Base-by-base conservation (phyloP, 352 stramenopile genomes). In the Globisporangium heterothallicum region DNA sequence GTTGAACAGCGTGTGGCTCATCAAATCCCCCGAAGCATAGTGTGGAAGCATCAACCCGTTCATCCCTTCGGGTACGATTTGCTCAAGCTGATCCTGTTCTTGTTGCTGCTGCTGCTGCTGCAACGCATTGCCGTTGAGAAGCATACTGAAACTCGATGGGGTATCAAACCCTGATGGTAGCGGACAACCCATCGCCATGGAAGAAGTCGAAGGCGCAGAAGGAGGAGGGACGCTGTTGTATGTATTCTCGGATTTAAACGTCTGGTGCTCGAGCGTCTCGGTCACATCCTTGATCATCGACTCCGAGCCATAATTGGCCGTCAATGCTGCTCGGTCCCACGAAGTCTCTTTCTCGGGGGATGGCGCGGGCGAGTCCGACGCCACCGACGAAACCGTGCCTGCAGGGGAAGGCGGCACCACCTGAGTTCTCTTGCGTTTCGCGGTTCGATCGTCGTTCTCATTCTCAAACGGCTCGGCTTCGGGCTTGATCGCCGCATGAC, bases 1-100 rank as follows among this genome's bases (percentile, higher is more conserved):
- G 19, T 72, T 69, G 42, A 91, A 91, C 4, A 91, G 56, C 42
- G 64, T 77, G 60, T 91, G 75, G 43, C 61, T 75, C 59, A 85
- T 67, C 19, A 91, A 54, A 22, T 78, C 75, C 18, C 47, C 49
- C n/a, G 58, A 45, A 6, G 74, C 65, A 13, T 66, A 46, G 35
- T 72, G 64, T 2, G 61, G 40, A 43, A 43, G 40, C 32, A 45
- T 30, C 30, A 50, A 46, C 38, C 10, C 68, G 53, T 6, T 64
- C 56, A 35, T 66, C 7, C n/a, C 27, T 16, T 57, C 34, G 18
- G 54, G 42, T 13, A 53, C 10, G 10, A 59, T 24, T 30, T 74
- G 67, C 8, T 35, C 8, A 16, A 49, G 42, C 5, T 72, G 63
- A 45, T 61, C 49, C 13, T 61, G 54, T 40, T 68, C 58, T 18